phyloP scores from a whole-genome alignment of 208 protist genomes.

The Acanthamoeba sp. region DNA sequence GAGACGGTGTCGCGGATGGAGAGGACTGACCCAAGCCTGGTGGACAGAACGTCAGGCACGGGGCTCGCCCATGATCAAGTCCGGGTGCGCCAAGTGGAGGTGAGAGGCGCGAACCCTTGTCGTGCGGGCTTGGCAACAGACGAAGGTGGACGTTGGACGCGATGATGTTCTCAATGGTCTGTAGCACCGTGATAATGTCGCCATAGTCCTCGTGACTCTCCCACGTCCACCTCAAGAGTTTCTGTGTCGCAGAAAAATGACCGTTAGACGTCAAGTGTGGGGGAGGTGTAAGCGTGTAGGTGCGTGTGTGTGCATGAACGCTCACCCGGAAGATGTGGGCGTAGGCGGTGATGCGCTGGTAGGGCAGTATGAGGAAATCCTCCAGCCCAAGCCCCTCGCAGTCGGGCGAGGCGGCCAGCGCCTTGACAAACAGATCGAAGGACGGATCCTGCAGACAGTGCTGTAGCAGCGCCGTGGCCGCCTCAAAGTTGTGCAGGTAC shows the following conservation, averaged over 20 bases:
- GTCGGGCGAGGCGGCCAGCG: not conserved
- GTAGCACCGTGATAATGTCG: not conserved
- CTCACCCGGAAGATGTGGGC: conserved; percentile 37
- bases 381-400: conserved; percentile 68
- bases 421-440: conserved; percentile 57
- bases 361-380: conserved; percentile 69
- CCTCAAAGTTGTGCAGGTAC: conserved; percentile 71
- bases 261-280: not conserved
- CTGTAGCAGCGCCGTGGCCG: conserved; percentile 22
- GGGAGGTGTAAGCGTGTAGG: not conserved
- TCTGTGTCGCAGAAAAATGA: not conserved
- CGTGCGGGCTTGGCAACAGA: not conserved
- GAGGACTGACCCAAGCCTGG: not conserved
- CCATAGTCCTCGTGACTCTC: conserved; percentile 52
- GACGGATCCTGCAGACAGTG: conserved; percentile 64
- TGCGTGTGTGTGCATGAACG: not conserved
- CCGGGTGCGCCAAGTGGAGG: too few relatives aligned
- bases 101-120: conserved; percentile 19
- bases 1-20: not conserved
- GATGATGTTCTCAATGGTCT: conserved; percentile 12
- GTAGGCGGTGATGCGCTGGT: conserved; percentile 62
- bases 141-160: conserved; percentile 16
- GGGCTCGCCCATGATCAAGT: too few relatives aligned
- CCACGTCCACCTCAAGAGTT: conserved; percentile 70
- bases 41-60: not conserved